phyloP scores from a whole-genome alignment of 805 yeast species.

The Candida jianshihensis region DNA sequence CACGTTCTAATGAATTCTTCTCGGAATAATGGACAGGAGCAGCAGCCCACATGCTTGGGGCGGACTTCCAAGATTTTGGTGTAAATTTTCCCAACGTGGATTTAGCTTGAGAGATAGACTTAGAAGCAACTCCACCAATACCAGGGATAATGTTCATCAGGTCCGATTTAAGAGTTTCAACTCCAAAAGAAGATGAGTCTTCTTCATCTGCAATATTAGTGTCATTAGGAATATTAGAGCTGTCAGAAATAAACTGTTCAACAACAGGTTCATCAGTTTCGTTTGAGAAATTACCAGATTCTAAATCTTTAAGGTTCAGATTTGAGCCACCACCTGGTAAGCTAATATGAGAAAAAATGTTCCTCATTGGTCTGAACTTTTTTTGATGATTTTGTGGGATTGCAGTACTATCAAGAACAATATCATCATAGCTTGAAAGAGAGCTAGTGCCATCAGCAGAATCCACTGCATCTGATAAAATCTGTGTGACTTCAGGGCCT shows the following conservation, averaged over 20 bases:
- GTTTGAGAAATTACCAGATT: too few species aligned
- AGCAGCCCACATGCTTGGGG: conserved; percentile 46
- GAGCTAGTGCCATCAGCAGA: conserved; percentile 11
- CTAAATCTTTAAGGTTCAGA: too few species aligned
- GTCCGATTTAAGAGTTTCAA: not conserved
- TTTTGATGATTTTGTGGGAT: not conserved
- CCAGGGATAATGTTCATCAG: not conserved
- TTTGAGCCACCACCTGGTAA: not conserved
- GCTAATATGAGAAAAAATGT: conserved; percentile 4
- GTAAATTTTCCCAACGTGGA: conserved; percentile 12
- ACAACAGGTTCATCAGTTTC: conserved; percentile 12
- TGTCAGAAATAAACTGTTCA: conserved; percentile 11
- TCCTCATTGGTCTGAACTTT: conserved; percentile 3
- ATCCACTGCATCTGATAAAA: conserved; percentile 34
- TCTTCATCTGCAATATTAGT: conserved; percentile 6
- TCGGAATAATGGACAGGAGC: conserved; percentile 56
- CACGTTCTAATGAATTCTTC: conserved; percentile 28
- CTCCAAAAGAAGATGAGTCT: not conserved
- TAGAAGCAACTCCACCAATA: not conserved
- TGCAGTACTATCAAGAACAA: conserved; percentile 10
- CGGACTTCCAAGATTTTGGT: conserved; percentile 18
- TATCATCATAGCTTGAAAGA: conserved; percentile 1
- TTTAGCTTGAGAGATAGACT: conserved; percentile 4
- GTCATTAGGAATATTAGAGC: conserved; percentile 9
- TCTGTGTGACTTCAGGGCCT: conserved; percentile 36